Percentiles rank a stretch among this genome's conserved stretches.
phyloP scores from a whole-genome alignment of 805 yeast species.

The Kuraishia molischiana region DNA sequence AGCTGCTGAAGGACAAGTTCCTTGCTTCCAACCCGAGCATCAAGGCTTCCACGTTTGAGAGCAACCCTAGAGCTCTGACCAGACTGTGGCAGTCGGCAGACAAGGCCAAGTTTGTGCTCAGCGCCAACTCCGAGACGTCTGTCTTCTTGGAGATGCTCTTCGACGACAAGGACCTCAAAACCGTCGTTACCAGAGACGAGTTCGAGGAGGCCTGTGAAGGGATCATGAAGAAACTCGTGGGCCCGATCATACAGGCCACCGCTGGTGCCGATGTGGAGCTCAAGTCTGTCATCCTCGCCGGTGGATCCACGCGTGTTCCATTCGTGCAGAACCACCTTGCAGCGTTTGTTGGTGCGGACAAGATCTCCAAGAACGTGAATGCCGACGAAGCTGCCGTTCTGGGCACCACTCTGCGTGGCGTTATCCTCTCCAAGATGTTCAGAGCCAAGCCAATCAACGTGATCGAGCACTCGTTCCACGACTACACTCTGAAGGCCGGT shows the following conservation, averaged over 20 bases:
- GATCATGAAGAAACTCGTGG: constrained; percentile 31
- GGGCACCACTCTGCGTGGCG: constrained; percentile 84
- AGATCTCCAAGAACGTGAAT: constrained; percentile 74
- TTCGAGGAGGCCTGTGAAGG: constrained; percentile 53
- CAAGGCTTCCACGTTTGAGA: constrained; percentile 25
- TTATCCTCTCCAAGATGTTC: constrained; percentile 58
- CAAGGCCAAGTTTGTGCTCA: constrained; percentile 74
- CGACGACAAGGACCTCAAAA: constrained; percentile 66
- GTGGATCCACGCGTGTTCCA: constrained; percentile 91
- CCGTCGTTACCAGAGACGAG: constrained; percentile 65
- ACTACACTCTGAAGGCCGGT: constrained; percentile 27
- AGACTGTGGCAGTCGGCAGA: constrained; percentile 78
- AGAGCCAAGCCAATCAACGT: constrained; percentile 53
- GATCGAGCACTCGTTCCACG: constrained; percentile 42
- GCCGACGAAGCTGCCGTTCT: constrained; percentile 93
- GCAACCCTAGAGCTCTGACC: constrained; percentile 49
- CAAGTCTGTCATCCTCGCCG: constrained; percentile 65
- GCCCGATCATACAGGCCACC: constrained; percentile 49
- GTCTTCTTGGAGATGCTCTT: constrained; percentile 67
- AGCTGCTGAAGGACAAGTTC: constrained; percentile 52
- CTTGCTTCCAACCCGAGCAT: constrained; percentile 30
- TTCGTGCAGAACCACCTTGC: constrained; percentile 58
- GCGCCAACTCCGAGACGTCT: constrained; percentile 79
- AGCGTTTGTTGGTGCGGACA: constrained; percentile 45
- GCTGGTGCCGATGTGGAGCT: constrained; percentile 14